Base-by-base conservation (phyloP, 441 rosid genomes). In the Eruca vesicaria region DNA sequence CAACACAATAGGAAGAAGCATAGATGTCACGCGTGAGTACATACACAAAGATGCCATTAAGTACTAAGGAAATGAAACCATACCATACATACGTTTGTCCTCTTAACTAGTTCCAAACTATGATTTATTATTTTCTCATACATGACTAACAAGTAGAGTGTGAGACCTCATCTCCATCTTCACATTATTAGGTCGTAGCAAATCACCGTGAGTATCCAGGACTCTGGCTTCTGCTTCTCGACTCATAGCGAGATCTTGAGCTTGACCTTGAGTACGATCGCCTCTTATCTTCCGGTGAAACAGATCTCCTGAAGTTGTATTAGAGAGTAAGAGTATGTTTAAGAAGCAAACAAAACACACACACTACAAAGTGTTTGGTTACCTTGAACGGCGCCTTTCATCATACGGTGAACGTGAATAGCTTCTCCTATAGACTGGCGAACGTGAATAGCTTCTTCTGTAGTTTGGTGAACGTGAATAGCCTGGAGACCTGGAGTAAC, bases 221-320 rank as follows among this genome's bases (percentile, higher is more conserved):
- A 79, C 84, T 84, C 29, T 35, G 59, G 81, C 88, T 84, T 11
- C 66, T 68, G 80, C 91, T 88, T 83, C 85, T 80, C 2, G 84
- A 75, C 9, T 64, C 69, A 61, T 80, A 78, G 0, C 85, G 92
- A 2, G 97, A 88, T 83, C 87, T 83, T 0, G 91, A 84, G 81
- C 78, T 74, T 50, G 78, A 74, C 59, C 66, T 84, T 0, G 92
- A 84, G 83, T 84, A 84, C 6, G 97, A 87, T 3, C 55, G 82
- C 58, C 81, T 85, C 63, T 81, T 32, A 55, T 72, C 88, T 63
- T 79, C 75, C 0, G 93, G 95, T 20, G 98, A 94, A 48, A 84
- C 78, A 5, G 97, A 90, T 78, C 97, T 94, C 80, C 26, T 5
- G 20, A 65, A 10, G n/a, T 55, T 7, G 52, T 18, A 16, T 3